These are phyloP conservation scores for Debaryomyces hansenii DNA, from an alignment of 805 yeast genomes.

Conservation along the genomic window DNA sequence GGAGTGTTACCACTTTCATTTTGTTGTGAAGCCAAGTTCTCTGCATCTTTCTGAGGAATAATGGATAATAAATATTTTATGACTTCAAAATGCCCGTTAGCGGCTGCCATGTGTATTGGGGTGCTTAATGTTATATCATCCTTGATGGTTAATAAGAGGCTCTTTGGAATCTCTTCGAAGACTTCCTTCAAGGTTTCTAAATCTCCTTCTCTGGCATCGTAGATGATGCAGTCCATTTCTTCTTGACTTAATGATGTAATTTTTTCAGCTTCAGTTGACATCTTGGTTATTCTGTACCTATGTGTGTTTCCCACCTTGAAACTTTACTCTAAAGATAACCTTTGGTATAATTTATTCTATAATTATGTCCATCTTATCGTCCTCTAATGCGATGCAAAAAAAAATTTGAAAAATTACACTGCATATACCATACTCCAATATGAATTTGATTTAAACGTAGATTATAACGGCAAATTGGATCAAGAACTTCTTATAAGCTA, in stretches of 20 bases:
- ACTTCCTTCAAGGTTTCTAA: slow-evolving; percentile 69
- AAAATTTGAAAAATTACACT: not conserved
- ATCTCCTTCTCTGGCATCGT: slow-evolving; percentile 88
- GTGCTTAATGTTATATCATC: slow-evolving; percentile 71
- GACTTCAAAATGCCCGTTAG: slow-evolving; percentile 82
- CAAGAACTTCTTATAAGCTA: too few species aligned
- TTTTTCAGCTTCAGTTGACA: slow-evolving; percentile 4
- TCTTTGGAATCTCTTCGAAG: slow-evolving; percentile 57
- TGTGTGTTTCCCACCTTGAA: not conserved
- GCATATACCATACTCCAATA: not conserved
- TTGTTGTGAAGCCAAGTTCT: slow-evolving; percentile 25
- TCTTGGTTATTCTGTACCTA: not conserved
- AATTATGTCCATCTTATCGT: not conserved
- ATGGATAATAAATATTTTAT: slow-evolving; percentile 58
- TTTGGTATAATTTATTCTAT: not conserved
- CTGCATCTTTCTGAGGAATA: slow-evolving; percentile 45
- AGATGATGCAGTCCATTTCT: slow-evolving; percentile 77
- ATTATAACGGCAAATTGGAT: too few species aligned
- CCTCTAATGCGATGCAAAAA: not conserved
- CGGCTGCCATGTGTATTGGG: slow-evolving; percentile 93
- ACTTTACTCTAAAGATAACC: not conserved
- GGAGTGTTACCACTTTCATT: slow-evolving; percentile 92
- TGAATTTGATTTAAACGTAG: too few species aligned
- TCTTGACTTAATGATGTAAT: slow-evolving; percentile 51
- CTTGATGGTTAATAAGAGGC: slow-evolving; percentile 42